Percentiles rank a stretch among this genome's conserved stretches.
Evolutionary conservation across 1,284 basidiomycete species (phyloP).

Genomic region (Trichosporon asahii): DNA sequence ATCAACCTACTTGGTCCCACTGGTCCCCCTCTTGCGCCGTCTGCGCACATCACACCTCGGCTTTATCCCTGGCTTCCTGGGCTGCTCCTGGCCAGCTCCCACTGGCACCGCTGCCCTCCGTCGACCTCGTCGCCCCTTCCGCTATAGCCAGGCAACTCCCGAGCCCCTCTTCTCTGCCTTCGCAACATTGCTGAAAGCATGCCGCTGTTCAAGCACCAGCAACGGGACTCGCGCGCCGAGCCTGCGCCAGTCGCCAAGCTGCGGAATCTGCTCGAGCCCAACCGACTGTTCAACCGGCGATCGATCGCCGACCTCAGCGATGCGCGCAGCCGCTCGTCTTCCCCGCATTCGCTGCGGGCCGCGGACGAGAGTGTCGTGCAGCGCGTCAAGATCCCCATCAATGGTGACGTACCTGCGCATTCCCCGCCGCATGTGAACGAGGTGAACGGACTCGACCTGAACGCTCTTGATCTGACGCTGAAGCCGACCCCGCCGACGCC

Average conservation of each 20-base stretch:
- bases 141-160: neutral
- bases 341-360: neutral
- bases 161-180: neutral
- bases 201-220: constrained; percentile 6
- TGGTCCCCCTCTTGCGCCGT: neutral
- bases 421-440: neutral
- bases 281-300: constrained; percentile 5
- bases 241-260: neutral
- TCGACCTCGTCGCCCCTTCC: neutral
- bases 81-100: neutral
- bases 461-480: constrained; percentile 1
- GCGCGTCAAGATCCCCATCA: constrained; percentile 5
- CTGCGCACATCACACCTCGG: neutral
- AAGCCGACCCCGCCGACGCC: constrained; percentile 4
- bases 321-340: neutral
- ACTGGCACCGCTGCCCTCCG: neutral
- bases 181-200: neutral
- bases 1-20: neutral
- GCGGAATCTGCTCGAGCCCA: neutral
- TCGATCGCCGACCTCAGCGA: neutral
- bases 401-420: neutral
- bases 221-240: neutral
- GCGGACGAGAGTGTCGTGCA: neutral
- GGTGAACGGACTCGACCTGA: neutral
- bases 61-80: neutral